A percentile compares a stretch with the other conserved stretches of the same genome.
Evolutionary conservation across 1,284 basidiomycete species (phyloP).

Genomic region (Trichosporon sp.): DNA sequence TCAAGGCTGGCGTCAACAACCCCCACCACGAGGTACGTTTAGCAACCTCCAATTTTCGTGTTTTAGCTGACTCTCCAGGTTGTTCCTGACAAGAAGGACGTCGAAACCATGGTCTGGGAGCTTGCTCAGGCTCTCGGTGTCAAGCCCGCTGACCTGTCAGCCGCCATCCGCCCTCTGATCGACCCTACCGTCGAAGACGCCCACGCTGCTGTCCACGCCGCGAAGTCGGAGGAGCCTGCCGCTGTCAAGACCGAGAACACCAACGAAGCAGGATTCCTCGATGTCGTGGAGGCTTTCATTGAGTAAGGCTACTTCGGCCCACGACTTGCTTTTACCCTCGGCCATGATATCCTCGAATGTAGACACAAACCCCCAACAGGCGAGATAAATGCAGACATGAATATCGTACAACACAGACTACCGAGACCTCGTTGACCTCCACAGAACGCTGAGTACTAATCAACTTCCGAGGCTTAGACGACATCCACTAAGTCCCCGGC

Average conservation of each 20-base stretch:
- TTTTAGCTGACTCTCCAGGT: not conserved
- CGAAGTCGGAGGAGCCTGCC: constrained; percentile 25
- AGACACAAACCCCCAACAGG: not conserved
- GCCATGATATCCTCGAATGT: not conserved
- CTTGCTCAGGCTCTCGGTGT: constrained; percentile 47
- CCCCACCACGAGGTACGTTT: not conserved
- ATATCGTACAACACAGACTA: constrained; percentile 1
- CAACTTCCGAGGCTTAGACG: not conserved
- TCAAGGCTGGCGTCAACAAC: not conserved
- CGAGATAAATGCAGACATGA: not conserved
- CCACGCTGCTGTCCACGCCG: constrained; percentile 29
- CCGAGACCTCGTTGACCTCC: not conserved
- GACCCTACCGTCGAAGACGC: constrained; percentile 48
- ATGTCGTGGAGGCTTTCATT: constrained; percentile 44
- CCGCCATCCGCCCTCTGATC: constrained; percentile 45
- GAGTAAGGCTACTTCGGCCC: constrained; percentile 27
- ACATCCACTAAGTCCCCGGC: constrained; percentile 33
- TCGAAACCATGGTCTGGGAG: constrained; percentile 43
- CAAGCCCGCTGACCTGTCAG: constrained; percentile 44
- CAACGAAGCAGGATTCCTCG: constrained; percentile 34
- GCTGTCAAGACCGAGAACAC: constrained; percentile 15
- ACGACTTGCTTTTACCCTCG: too few relatives aligned
- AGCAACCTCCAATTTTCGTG: not conserved
- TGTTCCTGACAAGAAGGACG: constrained; percentile 19
- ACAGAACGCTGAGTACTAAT: too few relatives aligned